These are phyloP conservation scores for Hibiscus tridactylites DNA, from an alignment of 345 rosid species.

Conservation along the genomic window DNA sequence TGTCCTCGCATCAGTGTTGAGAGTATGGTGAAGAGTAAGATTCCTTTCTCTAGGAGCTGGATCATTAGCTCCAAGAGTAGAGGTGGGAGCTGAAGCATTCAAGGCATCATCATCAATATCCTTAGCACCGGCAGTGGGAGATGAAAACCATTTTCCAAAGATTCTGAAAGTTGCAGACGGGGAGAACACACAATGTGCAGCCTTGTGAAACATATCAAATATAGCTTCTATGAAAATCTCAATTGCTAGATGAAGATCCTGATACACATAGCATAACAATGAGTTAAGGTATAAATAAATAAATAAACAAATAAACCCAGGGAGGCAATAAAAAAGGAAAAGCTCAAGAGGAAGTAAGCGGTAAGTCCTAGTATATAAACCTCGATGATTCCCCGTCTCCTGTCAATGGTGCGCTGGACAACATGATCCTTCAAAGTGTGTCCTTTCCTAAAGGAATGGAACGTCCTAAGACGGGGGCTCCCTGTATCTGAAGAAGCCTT, in stretches of 20 bases:
- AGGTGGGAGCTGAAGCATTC: constrained; percentile 34
- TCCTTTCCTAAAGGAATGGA: constrained; percentile 30
- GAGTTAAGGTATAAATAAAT: not conserved
- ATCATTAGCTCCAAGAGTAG: constrained; percentile 62
- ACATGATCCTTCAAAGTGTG: constrained; percentile 49
- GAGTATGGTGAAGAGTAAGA: constrained; percentile 40
- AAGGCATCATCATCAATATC: constrained; percentile 15
- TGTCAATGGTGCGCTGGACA: constrained; percentile 67
- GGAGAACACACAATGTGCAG: constrained; percentile 62
- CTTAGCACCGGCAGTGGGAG: constrained; percentile 15
- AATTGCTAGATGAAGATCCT: constrained; percentile 92
- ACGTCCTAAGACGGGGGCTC: constrained; percentile 27
- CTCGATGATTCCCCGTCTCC: constrained; percentile 97
- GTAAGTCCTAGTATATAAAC: constrained; percentile 28
- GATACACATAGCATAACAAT: constrained; percentile 17
- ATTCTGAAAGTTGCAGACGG: constrained; percentile 49
- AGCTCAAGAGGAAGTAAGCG: not conserved
- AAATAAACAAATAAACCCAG: not conserved
- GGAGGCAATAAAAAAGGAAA: constrained; percentile 8
- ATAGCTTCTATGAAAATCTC: constrained; percentile 77
- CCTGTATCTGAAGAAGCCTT: constrained; percentile 25
- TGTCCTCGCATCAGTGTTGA: constrained; percentile 90
- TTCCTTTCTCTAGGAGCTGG: constrained; percentile 49
- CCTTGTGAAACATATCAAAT: constrained; percentile 70
- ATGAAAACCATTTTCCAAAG: constrained; percentile 42